Base-by-base conservation (phyloP, 1,284 basidiomycete species). In the Laetiporus sulphureus region DNA sequence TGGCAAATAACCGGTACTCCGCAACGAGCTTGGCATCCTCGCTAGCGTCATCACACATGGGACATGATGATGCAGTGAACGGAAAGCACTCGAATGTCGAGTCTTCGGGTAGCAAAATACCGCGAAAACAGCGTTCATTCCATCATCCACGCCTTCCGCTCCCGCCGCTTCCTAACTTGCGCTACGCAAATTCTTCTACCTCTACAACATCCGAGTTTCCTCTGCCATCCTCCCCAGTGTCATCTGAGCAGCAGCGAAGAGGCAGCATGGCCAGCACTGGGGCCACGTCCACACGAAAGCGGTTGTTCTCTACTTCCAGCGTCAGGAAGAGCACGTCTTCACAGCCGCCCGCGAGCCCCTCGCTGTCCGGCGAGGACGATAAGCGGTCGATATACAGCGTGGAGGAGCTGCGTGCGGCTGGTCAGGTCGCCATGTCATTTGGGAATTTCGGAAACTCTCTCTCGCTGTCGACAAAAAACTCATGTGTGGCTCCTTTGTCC, bases 271-370 rank as follows among this genome's bases (percentile, higher is more conserved):
- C 46, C 23, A 46, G 46, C 35, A 36, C 54, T 16, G 46, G 42
- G n/a, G 44, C 64, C 15, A 37, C 50, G 8, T 53, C 58, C 15
- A 60, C 62, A 20, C 62, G 79, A 43, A 78, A 72, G 53, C 71
- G 79, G n/a, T 57, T 83, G 12, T 83, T 82, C 53, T 82, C 80
- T 13, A 67, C 69, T 22, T 70, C 75, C 2, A 76, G 69, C 50
- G 47, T 62, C 21, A 66, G 72, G 39, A 66, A 73, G 43, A 73
- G 74, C 20, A 73, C 75, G 1, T 72, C 71, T 12, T 71, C 72
- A 15, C 67, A 68, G 36, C 59, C 47, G 3, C 50, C 53, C 3
- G 36, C 43, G 21, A 51, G 44, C 38, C 42, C 59, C 15, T 54
- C 57, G 22, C 45, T 61, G 11, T 52, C 59, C 0, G 68, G 70